Evolutionary conservation across 495 filamentous ascomycete genomes (phyloP), one percentile per base, ranked within the genome.

Genomic region (Rhypophila decipiens): DNA sequence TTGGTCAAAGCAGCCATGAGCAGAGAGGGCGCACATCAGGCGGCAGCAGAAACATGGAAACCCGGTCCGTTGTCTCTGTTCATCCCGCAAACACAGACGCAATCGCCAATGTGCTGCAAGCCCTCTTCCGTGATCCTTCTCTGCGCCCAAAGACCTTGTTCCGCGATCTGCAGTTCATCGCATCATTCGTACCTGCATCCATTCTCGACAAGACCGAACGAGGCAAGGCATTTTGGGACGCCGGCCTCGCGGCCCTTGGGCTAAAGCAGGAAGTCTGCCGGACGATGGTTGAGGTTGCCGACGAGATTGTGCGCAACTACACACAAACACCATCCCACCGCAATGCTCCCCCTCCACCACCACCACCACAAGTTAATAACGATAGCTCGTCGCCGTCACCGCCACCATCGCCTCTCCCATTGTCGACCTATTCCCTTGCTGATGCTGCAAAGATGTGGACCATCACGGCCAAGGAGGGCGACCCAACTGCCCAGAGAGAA

Each of bases 191-290:
- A 20, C 86, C 93, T 5, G 70, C 82, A 8, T 75, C 82, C 5
- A 80, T 86, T 7, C 75, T 98, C 11, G 90, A 93, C 69, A 86
- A 87, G 52, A 91, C 85, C 0, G 85, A 90, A 42, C 79, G 83
- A 31, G 91, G 88, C 27, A 95, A 91, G 52, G 89, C 93, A 0
- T 98, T 97, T 65, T 89, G 94, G 80, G 88, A 98, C 60, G 87
- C 90, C 31, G 87, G 86, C 2, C 75, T 96, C 13, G 93, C 93
- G 11, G 90, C 90, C 5, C 69, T 96, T 29, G 82, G 83, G 33
- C 73, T 97, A 35, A 96, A 96, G 63, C 86, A 91, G 57, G 90
- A 96, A 45, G 79, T 93, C 18, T 89, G 86, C 63, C 77, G 84
- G 34, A 85, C 87, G 24, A 93, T 95, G 84, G 86, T 97, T n/a